A percentile compares a stretch with the other conserved stretches of the same genome.
phyloP scores from a whole-genome alignment of 306 rosid species.

The Prunus salicina region DNA sequence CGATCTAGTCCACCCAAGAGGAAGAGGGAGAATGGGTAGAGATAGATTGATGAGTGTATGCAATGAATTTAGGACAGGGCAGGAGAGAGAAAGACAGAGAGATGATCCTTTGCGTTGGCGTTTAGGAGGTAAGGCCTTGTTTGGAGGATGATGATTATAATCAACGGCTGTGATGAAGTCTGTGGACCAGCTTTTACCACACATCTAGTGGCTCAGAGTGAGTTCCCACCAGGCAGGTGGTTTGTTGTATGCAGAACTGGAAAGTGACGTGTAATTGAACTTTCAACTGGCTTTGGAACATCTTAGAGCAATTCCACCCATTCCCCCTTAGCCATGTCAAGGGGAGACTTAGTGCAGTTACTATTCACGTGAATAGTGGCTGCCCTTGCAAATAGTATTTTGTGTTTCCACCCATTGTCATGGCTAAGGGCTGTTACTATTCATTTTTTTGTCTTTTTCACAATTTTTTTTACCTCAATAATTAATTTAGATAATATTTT shows the following conservation, averaged over 20 bases:
- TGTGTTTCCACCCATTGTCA: too few relatives aligned
- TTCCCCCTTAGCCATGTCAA: too few relatives aligned
- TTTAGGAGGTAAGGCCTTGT: neutral
- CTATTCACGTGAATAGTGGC: too few relatives aligned
- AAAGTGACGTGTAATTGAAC: neutral
- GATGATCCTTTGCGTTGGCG: neutral
- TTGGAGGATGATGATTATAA: neutral
- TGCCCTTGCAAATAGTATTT: too few relatives aligned
- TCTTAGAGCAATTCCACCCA: too few relatives aligned
- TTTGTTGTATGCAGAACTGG: neutral
- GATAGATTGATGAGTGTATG: slow-evolving; percentile 3
- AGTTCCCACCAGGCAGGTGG: neutral
- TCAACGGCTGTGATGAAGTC: slow-evolving; percentile 12
- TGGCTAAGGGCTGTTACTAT: too few relatives aligned
- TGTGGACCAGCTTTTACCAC: neutral
- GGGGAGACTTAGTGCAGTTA: too few relatives aligned
- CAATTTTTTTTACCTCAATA: too few relatives aligned
- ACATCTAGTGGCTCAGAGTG: slow-evolving; percentile 7
- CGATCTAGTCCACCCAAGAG: slow-evolving; percentile 29
- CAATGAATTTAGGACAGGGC: slow-evolving; percentile 4
- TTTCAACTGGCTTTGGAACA: neutral
- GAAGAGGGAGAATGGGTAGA: neutral
- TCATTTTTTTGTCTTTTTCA: too few relatives aligned
- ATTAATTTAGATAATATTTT: too few relatives aligned
- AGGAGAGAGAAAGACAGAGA: neutral